Conservation (phyloP, 169 alveolate species). For the Plasmodium fragile region DNA sequence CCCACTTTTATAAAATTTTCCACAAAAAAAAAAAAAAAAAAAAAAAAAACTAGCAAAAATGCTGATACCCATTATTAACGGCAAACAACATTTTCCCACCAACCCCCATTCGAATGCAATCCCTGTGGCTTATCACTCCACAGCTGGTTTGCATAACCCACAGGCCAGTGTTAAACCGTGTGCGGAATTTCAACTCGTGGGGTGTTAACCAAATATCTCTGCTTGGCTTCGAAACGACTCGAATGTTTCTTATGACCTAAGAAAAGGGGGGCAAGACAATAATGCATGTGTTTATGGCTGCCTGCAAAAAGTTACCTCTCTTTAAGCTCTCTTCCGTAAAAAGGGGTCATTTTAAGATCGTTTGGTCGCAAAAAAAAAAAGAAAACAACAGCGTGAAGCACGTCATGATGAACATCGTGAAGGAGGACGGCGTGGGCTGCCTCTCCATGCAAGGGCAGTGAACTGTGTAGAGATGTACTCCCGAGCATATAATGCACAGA, state of each 20-base stretch:
- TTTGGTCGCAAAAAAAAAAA: background rate
- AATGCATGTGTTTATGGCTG: background rate
- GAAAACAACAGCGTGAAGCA: background rate
- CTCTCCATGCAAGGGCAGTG: background rate
- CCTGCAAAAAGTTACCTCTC: background rate
- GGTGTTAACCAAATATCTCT: conserved; percentile 94
- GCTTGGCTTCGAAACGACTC: conserved; percentile 92
- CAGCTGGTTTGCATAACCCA: conserved; percentile 92
- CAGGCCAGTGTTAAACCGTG: conserved; percentile 91
- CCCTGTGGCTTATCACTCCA: conserved; percentile 90
- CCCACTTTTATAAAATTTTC: conserved; percentile 5
- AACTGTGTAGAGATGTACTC: background rate
- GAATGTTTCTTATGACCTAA: conserved; percentile 88
- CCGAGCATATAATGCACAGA: background rate
- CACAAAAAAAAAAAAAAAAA: conserved; percentile 9
- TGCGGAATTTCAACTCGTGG: conserved; percentile 90
- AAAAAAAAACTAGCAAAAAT: conserved; percentile 83
- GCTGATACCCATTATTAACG: conserved; percentile 91
- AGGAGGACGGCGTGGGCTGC: background rate
- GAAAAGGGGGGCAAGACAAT: conserved; percentile 7
- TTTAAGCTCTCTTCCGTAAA: background rate
- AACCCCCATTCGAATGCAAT: conserved; percentile 91
- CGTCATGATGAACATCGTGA: background rate
- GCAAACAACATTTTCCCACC: conserved; percentile 93
- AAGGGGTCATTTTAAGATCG: background rate